Conservation (phyloP, 2,329 filamentous ascomycete species). For the Alternaria rosae region DNA sequence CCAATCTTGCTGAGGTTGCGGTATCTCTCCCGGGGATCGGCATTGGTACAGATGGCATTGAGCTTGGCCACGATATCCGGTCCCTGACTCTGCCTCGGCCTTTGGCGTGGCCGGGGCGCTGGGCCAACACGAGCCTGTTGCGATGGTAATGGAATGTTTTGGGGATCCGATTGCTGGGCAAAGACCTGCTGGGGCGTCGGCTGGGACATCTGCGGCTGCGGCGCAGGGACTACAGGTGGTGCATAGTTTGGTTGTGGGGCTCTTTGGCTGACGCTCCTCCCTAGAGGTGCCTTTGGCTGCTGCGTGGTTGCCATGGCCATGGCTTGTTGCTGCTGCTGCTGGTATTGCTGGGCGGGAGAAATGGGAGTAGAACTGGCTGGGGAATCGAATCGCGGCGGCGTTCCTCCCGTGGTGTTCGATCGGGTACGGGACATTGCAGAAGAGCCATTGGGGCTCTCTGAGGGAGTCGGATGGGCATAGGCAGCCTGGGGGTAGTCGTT, state of each 20-base stretch:
- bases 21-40: slow-evolving; percentile 89
- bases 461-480: slow-evolving; percentile 53
- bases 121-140: slow-evolving; percentile 62
- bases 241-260: slow-evolving; percentile 43
- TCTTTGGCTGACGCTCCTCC: slow-evolving; percentile 77
- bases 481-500: slow-evolving; percentile 53
- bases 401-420: slow-evolving; percentile 54
- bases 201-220: slow-evolving; percentile 20
- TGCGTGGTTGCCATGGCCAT: slow-evolving; percentile 73
- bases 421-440: slow-evolving; percentile 52
- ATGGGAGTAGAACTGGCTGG: slow-evolving; percentile 47
- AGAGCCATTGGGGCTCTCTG: slow-evolving; percentile 45
- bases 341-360: slow-evolving; percentile 59
- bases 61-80: slow-evolving; percentile 84
- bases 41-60: slow-evolving; percentile 87
- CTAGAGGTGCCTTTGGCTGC: slow-evolving; percentile 76
- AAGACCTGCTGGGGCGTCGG: slow-evolving; percentile 61
- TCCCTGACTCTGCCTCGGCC: slow-evolving; percentile 78
- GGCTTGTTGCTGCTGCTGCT: slow-evolving; percentile 87
- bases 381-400: slow-evolving; percentile 55
- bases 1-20: slow-evolving; percentile 92
- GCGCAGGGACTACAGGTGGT: slow-evolving; percentile 53
- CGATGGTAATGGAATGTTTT: slow-evolving; percentile 56
- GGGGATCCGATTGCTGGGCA: slow-evolving; percentile 50
- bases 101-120: slow-evolving; percentile 74